Conservation (phyloP, 768 basidiomycete genomes). For the Mycena leptocephala region DNA sequence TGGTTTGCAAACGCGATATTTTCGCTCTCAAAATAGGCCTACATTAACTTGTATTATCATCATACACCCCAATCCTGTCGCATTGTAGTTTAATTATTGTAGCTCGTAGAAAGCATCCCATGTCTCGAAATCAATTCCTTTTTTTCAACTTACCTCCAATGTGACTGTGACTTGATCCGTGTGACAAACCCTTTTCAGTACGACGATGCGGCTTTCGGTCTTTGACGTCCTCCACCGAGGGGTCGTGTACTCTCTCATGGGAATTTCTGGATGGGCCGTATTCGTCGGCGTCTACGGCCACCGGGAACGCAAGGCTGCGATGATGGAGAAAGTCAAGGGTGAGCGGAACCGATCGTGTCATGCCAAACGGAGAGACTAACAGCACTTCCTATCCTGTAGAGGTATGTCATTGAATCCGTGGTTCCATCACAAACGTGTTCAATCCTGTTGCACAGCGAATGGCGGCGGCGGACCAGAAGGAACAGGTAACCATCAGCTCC, state of each 20-base stretch:
- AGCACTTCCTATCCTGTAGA: conserved; percentile 23
- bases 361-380: neutral
- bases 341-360: conserved; percentile 35
- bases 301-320: conserved; percentile 54
- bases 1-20: neutral
- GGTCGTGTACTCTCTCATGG: conserved; percentile 69
- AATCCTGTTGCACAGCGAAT: conserved; percentile 23
- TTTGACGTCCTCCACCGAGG: conserved; percentile 69
- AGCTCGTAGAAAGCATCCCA: conserved; percentile 17
- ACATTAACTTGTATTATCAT: conserved; percentile 13
- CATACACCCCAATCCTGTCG: neutral
- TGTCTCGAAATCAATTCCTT: neutral
- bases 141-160: neutral
- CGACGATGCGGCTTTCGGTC: conserved; percentile 33
- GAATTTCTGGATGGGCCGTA: conserved; percentile 68
- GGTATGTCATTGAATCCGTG: neutral
- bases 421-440: neutral
- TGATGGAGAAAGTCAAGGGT: conserved; percentile 72
- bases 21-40: neutral
- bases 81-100: conserved; percentile 26
- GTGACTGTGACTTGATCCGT: conserved; percentile 1
- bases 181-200: neutral
- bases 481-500: conserved; percentile 12
- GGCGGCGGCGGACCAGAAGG: conserved; percentile 13
- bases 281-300: conserved; percentile 69